A percentile compares a stretch with the other conserved stretches of the same genome.
phyloP scores from a whole-genome alignment of 495 filamentous ascomycete species.

The Daldinia grandis region DNA sequence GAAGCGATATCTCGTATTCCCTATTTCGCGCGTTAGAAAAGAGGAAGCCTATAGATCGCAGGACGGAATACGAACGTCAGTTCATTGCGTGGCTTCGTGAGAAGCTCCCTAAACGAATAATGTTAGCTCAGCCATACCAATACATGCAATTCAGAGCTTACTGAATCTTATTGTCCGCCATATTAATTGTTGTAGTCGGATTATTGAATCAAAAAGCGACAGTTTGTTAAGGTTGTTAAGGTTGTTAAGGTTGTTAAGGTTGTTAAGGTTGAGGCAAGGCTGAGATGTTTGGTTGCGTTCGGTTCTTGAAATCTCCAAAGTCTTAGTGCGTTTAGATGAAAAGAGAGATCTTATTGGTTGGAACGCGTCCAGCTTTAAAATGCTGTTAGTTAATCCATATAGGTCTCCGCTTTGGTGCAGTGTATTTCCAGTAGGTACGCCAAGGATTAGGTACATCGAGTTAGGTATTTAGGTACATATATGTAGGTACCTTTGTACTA shows the following conservation, averaged over 20 bases:
- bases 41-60: conserved; percentile 2
- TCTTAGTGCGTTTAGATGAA: conserved; percentile 13
- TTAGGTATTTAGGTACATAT: neutral
- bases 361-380: neutral
- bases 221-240: conserved; percentile 12
- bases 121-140: conserved; percentile 20
- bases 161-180: conserved; percentile 84
- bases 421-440: neutral
- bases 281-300: conserved; percentile 25
- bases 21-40: conserved; percentile 51
- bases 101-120: conserved; percentile 69
- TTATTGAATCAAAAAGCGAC: conserved; percentile 34
- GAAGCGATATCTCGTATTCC: conserved; percentile 87
- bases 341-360: conserved; percentile 26
- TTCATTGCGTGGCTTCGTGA: conserved; percentile 80
- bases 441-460: too few species aligned
- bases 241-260: too few species aligned
- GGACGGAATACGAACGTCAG: conserved; percentile 70
- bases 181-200: conserved; percentile 50
- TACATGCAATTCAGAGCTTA: conserved; percentile 49
- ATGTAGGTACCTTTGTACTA: neutral
- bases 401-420: conserved; percentile 3
- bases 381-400: neutral
- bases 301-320: conserved; percentile 26
- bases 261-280: conserved; percentile 30